Evolutionary conservation across 345 rosid species (phyloP), one percentile per base, ranked within the genome.

Genomic region (Eucalyptus guilfoylei): DNA sequence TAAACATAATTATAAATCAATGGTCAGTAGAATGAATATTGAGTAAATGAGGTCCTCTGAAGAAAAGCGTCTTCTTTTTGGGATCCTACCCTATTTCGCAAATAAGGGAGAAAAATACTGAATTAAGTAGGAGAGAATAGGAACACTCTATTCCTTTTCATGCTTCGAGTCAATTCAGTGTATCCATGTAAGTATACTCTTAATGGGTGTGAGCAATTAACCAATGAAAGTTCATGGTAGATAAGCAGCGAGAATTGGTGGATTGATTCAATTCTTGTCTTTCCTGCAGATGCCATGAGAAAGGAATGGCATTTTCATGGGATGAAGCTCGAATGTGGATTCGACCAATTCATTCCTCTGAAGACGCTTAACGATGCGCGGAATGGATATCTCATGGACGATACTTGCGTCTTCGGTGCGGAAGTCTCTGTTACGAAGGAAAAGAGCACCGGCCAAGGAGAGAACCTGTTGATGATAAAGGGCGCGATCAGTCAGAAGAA

Each of bases 361-460:
- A 50, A 76, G 80, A 40, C 40, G 30, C 91, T 94, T 64, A 85
- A 28, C 1, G 91, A 92, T 72, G 87, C 89, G 23, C 86, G 72
- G 23, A 91, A 91, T 21, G 96, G 95, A 32, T 93, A 90, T 91
- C 90, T 92, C 2, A 80, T 92, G 64, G 90, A 92, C 4, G 93
- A 92, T 88, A 48, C 90, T 8, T 93, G 94, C 23, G 90, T 91
- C 14, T 49, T 94, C 42, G 94, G 95, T 67, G 93, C 88, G 6
- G 95, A 94, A 80, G 92, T 94, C 8, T 92, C 91, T 44, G 93
- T 92, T 32, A 17, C 88, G 16, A 91, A 83, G 89, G 95, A 93
- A 90, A 90, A 85, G 42, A 88, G 91, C 88, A 86, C 87, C 4
- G 90, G 90, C 30, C 89, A 64, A 67, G 93, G 90, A 88, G 94